Evolutionary conservation across 768 basidiomycete species (phyloP), one percentile per base, ranked within the genome.

Genomic region (Xanthoconium purpureum): DNA sequence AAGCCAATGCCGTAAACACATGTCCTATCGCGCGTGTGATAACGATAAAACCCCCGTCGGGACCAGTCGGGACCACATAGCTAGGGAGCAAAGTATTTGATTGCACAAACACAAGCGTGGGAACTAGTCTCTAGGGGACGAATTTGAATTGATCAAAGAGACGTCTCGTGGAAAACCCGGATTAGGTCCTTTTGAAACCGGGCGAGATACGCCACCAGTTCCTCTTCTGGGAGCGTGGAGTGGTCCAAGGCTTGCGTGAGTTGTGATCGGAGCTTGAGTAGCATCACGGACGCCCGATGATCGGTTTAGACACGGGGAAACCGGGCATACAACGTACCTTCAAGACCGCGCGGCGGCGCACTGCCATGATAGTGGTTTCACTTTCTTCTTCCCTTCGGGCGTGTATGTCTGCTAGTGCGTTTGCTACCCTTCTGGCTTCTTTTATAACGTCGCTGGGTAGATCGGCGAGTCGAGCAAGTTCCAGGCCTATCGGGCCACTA

Each of bases 401-500:
- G 54, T 90, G 83, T 9, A 85, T 70, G 20, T 80, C 80, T 5
- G 78, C 72, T 11, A 97, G 79, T 10, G 71, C 74, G 14, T 77
- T 75, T 3, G 91, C 82, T 0, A 91, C 82, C 53, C 82, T 75
- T 56, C 73, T 80, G 6, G 81, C 86, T 68, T 89, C 85, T 5
- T 64, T 59, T 40, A 94, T 68, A 13, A 96, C 83, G 46, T 89
- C 82, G 0, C 69, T 59, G 0, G 96, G 96, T 1, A 99, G 76
- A 65, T 94, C 92, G 1, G 93, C 94, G 6, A 96, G 79, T 46
- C 84, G 83, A 13, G 95, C 94, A 29, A 98, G 81, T 62, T 97
- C 90, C 12, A 99, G 76, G 3, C 96, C 95, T 95, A 59, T 24
- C n/a, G 36, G 37, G 36, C 36, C 15, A 18, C 20, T 29, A 24